Evolutionary conservation across 2,329 filamentous ascomycete species (phyloP), one percentile per base, ranked within the genome.

Genomic region (Alternaria tenuissima): DNA sequence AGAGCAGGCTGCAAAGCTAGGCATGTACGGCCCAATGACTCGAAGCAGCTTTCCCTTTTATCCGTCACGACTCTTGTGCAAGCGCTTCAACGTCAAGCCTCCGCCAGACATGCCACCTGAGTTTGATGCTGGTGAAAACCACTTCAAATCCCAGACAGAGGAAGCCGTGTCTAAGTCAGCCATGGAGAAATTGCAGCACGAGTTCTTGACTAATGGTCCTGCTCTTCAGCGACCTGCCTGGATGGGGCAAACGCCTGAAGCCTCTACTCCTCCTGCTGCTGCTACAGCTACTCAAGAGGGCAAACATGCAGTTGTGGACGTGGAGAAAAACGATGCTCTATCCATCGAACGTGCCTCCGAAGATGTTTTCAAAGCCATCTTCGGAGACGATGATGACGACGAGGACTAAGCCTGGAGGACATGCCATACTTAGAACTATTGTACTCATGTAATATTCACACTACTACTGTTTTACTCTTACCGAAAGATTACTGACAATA

Each of bases 21-120:
- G 93, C 58, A 97, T 98, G 93, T 97, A 94, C 79, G 95, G 95
- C 1, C 85, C 88, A 14, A 86, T 98, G 87, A 99, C 95, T 3
- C 85, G 95, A 62, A 88, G 85, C 22, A 83, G 85, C 0, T 78
- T 87, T 7, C 86, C 89, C 5, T 98, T 97, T 78, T 89, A 89
- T 68, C 95, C 95, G 1, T 89, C 90, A 1, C 85, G 93, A 55
- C 80, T 99, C 41, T 80, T 98, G n/a, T 98, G 94, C 80, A 99
- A 98, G 77, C 86, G 95, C 8, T 97, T 99, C 80, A 93, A 93
- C 68, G 90, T 98, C n/a, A 88, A 85, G 61, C 87, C 91, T 8
- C 93, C 94, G 5, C 67, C 86, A 9, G 86, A 93, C 76, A 88
- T 90, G 32, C 85, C 87, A 69, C 79, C 83, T 0, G 80, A 77